Base-by-base conservation (phyloP, 1,284 basidiomycete genomes). In the Rhodotorula sp. region DNA sequence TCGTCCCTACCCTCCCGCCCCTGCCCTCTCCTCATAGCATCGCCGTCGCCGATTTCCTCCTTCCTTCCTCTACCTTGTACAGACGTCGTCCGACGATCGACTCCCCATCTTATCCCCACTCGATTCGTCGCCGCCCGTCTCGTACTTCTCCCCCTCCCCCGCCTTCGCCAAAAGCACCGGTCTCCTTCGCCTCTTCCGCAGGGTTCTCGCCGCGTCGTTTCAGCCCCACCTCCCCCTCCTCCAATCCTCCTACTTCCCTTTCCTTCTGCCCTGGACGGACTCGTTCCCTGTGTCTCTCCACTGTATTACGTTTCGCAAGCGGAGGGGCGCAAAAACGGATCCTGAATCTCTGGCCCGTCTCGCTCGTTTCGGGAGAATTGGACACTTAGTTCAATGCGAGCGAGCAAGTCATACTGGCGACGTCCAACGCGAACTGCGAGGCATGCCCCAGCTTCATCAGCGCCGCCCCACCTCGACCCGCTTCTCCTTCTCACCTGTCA, bases 301-400 rank as follows among this genome's bases (percentile, higher is more conserved):
- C 50, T 51, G 50, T 51, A 51, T 51, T 29, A 29, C 50, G 27
- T 50, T 27, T 51, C 50, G 50, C 50, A 51, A 51, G 50, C 50
- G n/a, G 50, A 51, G 50, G 50, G 50, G 15, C 50, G 50, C 50
- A 51, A 51, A 50, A 51, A 51, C 50, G 50, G 50, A 51, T 51
- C 50, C 50, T 13, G 13, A 51, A 17, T 1, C 27, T 2, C n/a
- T 15, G 50, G 12, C n/a, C 1, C n/a, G 50, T 17, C 44, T 21
- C 21, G 5, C 15, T 17, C 19, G 3, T 3, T 4, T 8, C 15
- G 44, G 13, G 44, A 44, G 44, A 44, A 19, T n/a, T n/a, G n/a
- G n/a, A n/a, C n/a, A n/a, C n/a, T n/a, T n/a, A 25, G 13, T 9
- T 21, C 5, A 15, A 46, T 46, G 50, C 2, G 6, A 29, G 27